These are phyloP conservation scores for Trichosporon sp. DNA, from an alignment of 1,284 basidiomycete genomes.

Conservation along the genomic window DNA sequence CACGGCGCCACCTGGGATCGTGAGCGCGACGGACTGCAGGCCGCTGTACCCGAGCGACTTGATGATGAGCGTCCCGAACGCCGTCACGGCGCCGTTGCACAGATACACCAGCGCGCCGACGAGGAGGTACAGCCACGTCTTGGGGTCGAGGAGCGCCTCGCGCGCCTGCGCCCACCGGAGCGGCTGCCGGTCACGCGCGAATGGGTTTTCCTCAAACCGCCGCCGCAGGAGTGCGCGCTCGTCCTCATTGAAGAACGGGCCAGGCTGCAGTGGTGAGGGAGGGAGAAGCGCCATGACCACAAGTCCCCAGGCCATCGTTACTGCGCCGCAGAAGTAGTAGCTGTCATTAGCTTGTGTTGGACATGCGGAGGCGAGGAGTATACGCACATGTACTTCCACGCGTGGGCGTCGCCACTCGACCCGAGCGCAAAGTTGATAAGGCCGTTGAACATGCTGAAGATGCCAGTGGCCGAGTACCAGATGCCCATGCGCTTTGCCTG, in stretches of 20 bases:
- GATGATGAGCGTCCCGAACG: slow-evolving; percentile 54
- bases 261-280: slow-evolving; percentile 47
- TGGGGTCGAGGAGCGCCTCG: slow-evolving; percentile 51
- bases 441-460: slow-evolving; percentile 50
- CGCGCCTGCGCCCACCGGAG: slow-evolving; percentile 48
- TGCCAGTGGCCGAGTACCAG: slow-evolving; percentile 55
- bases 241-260: slow-evolving; percentile 43
- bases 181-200: slow-evolving; percentile 33
- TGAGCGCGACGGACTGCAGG: slow-evolving; percentile 50
- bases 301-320: slow-evolving; percentile 52
- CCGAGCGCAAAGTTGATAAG: slow-evolving; percentile 54
- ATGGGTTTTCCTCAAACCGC: slow-evolving; percentile 45
- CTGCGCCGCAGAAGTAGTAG: slow-evolving; percentile 53
- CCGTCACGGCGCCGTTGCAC: slow-evolving; percentile 49
- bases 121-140: slow-evolving; percentile 52
- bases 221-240: slow-evolving; percentile 46
- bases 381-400: slow-evolving; percentile 53
- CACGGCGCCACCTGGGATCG: slow-evolving; percentile 50
- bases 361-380: not conserved
- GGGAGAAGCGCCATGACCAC: slow-evolving; percentile 51
- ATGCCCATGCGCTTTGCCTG: slow-evolving; percentile 47
- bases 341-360: slow-evolving; percentile 4
- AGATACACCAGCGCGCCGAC: slow-evolving; percentile 48
- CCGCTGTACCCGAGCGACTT: slow-evolving; percentile 51
- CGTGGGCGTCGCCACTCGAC: slow-evolving; percentile 40